These are phyloP conservation scores for Tricholoma matsutake DNA, from an alignment of 768 basidiomycete species.

Conservation along the genomic window DNA sequence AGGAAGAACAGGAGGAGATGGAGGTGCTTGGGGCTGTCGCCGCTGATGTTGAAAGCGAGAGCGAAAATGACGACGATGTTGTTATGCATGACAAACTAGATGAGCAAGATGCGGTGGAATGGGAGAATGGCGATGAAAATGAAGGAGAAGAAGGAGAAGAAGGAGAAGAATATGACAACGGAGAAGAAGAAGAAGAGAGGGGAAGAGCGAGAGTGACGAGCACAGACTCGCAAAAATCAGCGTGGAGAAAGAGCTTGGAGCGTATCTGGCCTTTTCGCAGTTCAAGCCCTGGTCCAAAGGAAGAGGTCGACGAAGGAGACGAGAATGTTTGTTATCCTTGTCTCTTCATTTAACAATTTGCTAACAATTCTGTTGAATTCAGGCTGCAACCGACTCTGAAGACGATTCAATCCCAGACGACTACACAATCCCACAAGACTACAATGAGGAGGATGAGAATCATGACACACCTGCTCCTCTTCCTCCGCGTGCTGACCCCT, in stretches of 20 bases:
- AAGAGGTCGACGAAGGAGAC: conserved; percentile 13
- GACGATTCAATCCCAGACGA: conserved; percentile 6
- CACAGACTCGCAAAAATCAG: conserved; percentile 25
- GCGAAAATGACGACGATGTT: conserved; percentile 31
- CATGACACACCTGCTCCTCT: conserved; percentile 20
- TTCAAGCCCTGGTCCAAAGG: conserved; percentile 19
- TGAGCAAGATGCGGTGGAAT: conserved; percentile 18
- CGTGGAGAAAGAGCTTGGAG: conserved; percentile 44
- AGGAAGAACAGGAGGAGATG: conserved; percentile 49
- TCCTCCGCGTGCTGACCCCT: conserved; percentile 12
- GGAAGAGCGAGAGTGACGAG: conserved; percentile 16
- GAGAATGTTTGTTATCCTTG: conserved; percentile 18
- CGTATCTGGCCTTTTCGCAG: conserved; percentile 40
- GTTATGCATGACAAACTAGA: conserved; percentile 17
- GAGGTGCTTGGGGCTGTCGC: conserved; percentile 43
- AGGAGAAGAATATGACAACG: conserved; percentile 25
- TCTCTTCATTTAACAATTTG: neutral
- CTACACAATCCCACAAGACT: conserved; percentile 17
- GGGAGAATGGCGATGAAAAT: conserved; percentile 23
- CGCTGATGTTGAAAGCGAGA: conserved; percentile 34
- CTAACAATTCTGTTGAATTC: neutral
- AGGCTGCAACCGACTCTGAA: neutral
- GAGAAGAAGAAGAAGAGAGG: conserved; percentile 15
- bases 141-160: conserved; percentile 20
- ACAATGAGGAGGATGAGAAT: conserved; percentile 8